Conservation (phyloP, 305 asterid genomes). For the Solanum hybrid region DNA sequence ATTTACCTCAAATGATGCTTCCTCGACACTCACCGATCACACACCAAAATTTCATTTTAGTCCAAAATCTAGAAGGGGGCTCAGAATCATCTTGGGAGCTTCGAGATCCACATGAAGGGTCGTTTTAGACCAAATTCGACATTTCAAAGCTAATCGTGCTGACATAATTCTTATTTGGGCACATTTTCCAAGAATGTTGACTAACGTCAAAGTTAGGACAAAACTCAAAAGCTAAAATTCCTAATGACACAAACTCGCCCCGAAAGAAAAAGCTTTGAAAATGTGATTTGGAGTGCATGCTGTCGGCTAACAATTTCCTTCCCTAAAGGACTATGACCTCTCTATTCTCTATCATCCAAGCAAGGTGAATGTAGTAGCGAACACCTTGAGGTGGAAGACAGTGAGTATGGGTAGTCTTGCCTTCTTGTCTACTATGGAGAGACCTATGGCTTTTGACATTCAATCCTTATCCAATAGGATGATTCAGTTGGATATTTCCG, state of each 20-base stretch:
- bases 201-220: neutral
- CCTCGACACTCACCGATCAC: neutral
- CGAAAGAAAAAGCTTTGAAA: neutral
- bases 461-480: neutral
- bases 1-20: neutral
- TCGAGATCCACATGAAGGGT: neutral
- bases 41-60: neutral
- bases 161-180: neutral
- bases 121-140: neutral
- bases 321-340: neutral
- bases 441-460: neutral
- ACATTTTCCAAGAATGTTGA: neutral
- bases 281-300: neutral
- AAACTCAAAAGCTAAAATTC: neutral
- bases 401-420: neutral
- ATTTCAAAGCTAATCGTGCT: neutral
- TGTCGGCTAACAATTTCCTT: neutral
- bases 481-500: neutral
- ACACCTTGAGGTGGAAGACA: neutral
- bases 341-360: neutral
- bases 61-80: neutral
- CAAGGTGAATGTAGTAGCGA: neutral
- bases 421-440: neutral
- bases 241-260: neutral
- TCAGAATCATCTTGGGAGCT: neutral